Evolutionary conservation across 257 asterid species (phyloP).

Genomic region (Jaltomata sinuosa): DNA sequence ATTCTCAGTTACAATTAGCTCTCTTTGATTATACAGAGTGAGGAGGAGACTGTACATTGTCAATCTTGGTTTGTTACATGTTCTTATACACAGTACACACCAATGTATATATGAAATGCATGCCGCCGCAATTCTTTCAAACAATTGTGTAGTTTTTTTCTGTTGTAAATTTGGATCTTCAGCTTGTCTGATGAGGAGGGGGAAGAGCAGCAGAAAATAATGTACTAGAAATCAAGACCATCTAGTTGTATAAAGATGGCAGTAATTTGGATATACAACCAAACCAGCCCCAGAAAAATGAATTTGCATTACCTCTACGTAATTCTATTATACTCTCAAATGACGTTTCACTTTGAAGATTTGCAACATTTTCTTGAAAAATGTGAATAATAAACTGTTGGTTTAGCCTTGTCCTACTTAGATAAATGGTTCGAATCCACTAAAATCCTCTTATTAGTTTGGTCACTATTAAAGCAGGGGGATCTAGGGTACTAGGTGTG

Average conservation of each 20-base stretch:
- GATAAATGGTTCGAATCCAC: no score
- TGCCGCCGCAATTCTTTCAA: background rate
- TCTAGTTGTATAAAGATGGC: background rate
- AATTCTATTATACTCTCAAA: no score
- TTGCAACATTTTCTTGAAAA: no score
- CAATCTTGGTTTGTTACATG: background rate
- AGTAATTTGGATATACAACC: background rate
- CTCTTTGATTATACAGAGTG: constrained; percentile 46
- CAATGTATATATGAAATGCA: constrained; percentile 6
- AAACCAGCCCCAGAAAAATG: background rate
- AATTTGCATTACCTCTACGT: background rate
- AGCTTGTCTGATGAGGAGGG: background rate
- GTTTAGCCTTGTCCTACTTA: no score
- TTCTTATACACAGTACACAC: background rate
- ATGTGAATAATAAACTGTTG: no score
- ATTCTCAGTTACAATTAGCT: constrained; percentile 56
- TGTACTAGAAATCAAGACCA: background rate
- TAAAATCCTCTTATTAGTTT: no score
- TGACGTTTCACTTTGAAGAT: background rate
- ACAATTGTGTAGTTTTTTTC: background rate
- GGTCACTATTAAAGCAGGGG: no score
- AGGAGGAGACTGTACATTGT: background rate
- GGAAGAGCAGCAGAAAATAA: background rate
- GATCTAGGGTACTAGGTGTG: no score
- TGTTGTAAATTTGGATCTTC: background rate